Base-by-base conservation (phyloP, 1,284 basidiomycete species). In the Ceratorhiza oryzae-sativae region DNA sequence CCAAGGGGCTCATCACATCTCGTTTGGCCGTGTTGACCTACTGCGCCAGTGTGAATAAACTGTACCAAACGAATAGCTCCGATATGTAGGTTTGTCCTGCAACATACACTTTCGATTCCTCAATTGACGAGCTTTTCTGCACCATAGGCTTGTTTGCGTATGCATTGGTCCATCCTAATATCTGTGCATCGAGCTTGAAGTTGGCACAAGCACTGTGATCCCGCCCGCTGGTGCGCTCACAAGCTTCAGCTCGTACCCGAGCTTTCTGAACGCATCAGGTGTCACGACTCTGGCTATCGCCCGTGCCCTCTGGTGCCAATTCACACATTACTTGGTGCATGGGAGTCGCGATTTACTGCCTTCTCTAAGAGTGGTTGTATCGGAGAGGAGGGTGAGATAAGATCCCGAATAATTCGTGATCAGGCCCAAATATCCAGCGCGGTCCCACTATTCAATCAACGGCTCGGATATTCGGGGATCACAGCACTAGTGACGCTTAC, bases 51-150 rank as follows among this genome's bases (percentile, higher is more conserved):
- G 59, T 25, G 12, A 61, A 61, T 10, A 42, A 61, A 5, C 9
- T 46, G 10, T 61, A 46, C 42, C 20, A 46, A 48, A 25, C 59
- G n/a, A 48, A 20, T 15, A 46, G 41, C 30, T n/a, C 20, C 3
- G 59, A 61, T 18, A n/a, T 32, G 15, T 61, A 42, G 59, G 59
- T 61, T 18, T 42, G 59, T 30, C 41, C 42, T 9, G 59, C 59
- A 23, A 42, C 59, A 1, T 61, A 61, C 32, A 61, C 59, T n/a
- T 61, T 61, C 27, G 59, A 61, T 15, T 45, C 59, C 20, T 61
- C 59, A 10, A 46, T 61, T 3, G 59, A 61, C 9, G 59, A 61
- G 45, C 20, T 61, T 5, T 61, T 61, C 42, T 61, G 59, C 10
- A 20, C 59, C 3, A 42, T 61, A 25, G 46, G 59, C 46, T 3